Evolutionary conservation across 352 stramenopile species (phyloP).

Genomic region (Plasmopara viticola): DNA sequence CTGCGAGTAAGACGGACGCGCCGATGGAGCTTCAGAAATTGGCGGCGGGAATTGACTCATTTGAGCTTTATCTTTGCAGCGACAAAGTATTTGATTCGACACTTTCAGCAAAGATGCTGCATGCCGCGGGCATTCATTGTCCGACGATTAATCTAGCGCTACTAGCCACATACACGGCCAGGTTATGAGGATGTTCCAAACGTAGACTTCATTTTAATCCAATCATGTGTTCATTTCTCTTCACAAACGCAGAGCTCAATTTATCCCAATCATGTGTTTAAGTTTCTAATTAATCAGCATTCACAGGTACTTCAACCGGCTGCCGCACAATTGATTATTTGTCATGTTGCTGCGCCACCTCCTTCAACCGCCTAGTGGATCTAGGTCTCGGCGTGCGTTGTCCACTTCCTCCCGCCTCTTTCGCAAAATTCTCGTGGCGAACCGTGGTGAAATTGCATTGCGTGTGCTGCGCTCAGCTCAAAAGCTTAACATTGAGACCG

Average conservation of each 20-base stretch:
- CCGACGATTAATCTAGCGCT: constrained; percentile 35
- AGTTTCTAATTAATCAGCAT: too few species aligned
- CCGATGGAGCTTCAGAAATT: constrained; percentile 48
- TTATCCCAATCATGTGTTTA: too few species aligned
- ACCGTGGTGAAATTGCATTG: constrained; percentile 88
- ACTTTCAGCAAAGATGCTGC: constrained; percentile 41
- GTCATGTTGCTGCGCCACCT: constrained; percentile 21
- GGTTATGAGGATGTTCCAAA: constrained; percentile 37
- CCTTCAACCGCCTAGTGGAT: constrained; percentile 5
- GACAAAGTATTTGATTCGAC: constrained; percentile 57
- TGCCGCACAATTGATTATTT: neutral
- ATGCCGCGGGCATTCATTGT: constrained; percentile 31
- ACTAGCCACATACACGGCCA: constrained; percentile 35
- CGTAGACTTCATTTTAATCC: too few species aligned
- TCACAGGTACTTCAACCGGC: neutral
- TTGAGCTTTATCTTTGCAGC: constrained; percentile 60
- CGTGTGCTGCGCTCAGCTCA: constrained; percentile 81
- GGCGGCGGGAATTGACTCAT: constrained; percentile 50
- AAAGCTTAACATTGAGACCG: constrained; percentile 85
- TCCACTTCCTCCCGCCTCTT: constrained; percentile 38
- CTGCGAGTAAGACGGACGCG: constrained; percentile 18
- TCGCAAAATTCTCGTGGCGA: constrained; percentile 89
- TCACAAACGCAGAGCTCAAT: neutral
- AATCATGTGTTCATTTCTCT: too few species aligned
- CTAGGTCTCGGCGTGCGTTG: constrained; percentile 10